These are phyloP conservation scores for Trypanosomatidae sp. DNA, from an alignment of 208 protist genomes.

Conservation along the genomic window DNA sequence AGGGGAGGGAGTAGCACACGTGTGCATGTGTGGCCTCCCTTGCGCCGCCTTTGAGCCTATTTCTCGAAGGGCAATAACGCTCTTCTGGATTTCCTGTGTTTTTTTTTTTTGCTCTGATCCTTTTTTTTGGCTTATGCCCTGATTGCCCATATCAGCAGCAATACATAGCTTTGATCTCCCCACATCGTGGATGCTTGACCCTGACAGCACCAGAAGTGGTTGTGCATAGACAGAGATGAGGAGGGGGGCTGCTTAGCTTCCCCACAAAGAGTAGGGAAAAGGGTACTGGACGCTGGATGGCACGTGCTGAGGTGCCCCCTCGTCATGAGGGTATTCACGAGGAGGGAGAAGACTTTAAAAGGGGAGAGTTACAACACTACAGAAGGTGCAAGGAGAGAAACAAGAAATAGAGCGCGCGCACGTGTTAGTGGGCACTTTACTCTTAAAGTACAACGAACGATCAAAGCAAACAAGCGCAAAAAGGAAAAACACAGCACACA, in stretches of 20 bases:
- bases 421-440: background rate
- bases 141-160: background rate
- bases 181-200: background rate
- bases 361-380: background rate
- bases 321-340: too few species aligned
- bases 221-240: background rate
- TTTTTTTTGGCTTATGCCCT: background rate
- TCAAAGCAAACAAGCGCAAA: slow-evolving; percentile 1
- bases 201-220: background rate
- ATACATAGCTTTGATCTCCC: background rate
- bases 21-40: background rate
- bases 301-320: background rate
- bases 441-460: background rate
- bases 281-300: background rate
- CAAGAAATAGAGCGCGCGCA: background rate
- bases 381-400: background rate
- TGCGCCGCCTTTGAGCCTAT: background rate
- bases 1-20: background rate
- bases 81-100: background rate
- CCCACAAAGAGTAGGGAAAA: background rate
- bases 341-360: background rate
- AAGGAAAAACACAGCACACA: background rate
- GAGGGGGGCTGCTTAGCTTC: background rate
- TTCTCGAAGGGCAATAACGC: too few species aligned
- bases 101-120: background rate